Base-by-base conservation (phyloP, 768 basidiomycete genomes). In the Termitomyces sp. region DNA sequence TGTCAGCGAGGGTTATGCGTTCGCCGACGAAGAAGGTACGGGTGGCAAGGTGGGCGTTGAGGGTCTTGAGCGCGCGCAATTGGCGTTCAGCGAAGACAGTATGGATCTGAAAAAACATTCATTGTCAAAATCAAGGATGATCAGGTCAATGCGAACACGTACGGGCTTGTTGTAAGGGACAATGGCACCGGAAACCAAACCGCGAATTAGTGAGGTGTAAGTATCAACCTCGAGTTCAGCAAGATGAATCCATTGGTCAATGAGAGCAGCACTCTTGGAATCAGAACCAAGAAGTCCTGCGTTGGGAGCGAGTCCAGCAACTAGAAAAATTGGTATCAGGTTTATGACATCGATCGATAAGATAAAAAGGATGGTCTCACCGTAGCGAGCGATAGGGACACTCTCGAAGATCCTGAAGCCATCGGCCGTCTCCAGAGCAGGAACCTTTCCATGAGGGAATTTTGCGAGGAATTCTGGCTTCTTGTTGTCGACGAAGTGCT, bases 21-120 rank as follows among this genome's bases (percentile, higher is more conserved):
- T 99, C 93, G 66, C 88, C 89, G 59, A 94, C 94, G 69, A 98
- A 84, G 84, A 87, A 98, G 50, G 96, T 99, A 70, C 84, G 86
- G 60, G 85, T 81, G 53, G 80, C 71, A 68, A 99, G 86, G 79
- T 91, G 83, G 38, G 76, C 73, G 66, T 99, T 85, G 60, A 98
- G 80, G 65, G 85, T 86, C 45, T 77, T 77, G 54, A 97, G 80
- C 20, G 84, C 76, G 50, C 83, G 81, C 46, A 74, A 64, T 69
- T 87, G 81, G 40, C 80, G 81, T 51, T 90, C 87, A 15, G 76
- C 66, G 60, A 85, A 71, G 50, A 63, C 53, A 53, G 72, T 84
- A 75, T 93, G 91, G 63, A 82, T 72, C 91, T 93, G 64, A 2
- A 55, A 52, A 40, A 17, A 9, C 8, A 20, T 20, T 36, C 9